phyloP scores from a whole-genome alignment of 2,329 filamentous ascomycete species.

The Cucurbitaria berberidis region DNA sequence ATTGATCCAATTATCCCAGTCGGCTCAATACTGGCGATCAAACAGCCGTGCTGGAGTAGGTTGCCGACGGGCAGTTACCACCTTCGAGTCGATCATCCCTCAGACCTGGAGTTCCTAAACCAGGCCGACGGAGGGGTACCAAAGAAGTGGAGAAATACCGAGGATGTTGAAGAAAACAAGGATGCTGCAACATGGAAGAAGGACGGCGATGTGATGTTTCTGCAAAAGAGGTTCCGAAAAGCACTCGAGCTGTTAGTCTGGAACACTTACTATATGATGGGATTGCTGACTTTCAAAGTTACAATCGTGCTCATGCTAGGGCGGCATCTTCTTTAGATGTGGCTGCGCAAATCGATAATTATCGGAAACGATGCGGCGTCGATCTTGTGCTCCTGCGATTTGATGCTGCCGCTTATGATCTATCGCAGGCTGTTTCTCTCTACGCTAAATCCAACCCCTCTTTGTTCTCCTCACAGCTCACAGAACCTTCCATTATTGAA shows the following conservation, averaged over 20 bases:
- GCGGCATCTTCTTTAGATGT: conserved; percentile 2
- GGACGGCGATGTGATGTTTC: conserved; percentile 33
- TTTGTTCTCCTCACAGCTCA: conserved; percentile 10
- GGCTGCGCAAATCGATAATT: conserved; percentile 19
- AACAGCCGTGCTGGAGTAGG: conserved; percentile 29
- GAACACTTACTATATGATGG: too few relatives aligned
- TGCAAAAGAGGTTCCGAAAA: conserved; percentile 32
- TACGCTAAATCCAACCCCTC: conserved; percentile 8
- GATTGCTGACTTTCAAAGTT: conserved; percentile 10
- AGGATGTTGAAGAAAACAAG: neutral
- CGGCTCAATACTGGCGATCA: conserved; percentile 20
- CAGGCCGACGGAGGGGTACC: conserved; percentile 11
- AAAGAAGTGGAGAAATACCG: conserved; percentile 8
- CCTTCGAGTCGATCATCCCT: conserved; percentile 33
- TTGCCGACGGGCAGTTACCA: conserved; percentile 21
- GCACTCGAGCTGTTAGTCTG: conserved; percentile 23
- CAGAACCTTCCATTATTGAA: conserved; percentile 7
- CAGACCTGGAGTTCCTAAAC: conserved; percentile 23
- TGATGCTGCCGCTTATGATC: conserved; percentile 29
- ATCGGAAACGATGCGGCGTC: conserved; percentile 33
- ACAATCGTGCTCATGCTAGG: conserved; percentile 14
- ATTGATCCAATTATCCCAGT: conserved; percentile 25
- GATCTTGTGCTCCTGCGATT: conserved; percentile 33
- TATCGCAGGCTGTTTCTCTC: conserved; percentile 22
- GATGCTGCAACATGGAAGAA: conserved; percentile 20